Conservation (phyloP, 257 asterid species). For the Fraxinus excelsior region DNA sequence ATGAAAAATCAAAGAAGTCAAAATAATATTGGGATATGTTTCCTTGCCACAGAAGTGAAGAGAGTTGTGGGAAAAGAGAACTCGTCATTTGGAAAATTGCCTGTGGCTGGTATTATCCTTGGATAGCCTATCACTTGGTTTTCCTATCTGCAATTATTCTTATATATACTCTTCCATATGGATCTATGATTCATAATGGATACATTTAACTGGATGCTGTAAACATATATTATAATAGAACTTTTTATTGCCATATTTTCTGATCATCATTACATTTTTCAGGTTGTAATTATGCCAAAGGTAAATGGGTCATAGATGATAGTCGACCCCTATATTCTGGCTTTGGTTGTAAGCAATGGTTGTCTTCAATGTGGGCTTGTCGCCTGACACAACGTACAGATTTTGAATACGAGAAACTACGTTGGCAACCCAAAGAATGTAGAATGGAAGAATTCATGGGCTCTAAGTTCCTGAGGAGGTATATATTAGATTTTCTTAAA, state of each 20-base stretch:
- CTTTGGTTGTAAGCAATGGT: conserved; percentile 82
- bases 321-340: conserved; percentile 81
- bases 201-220: conserved; percentile 15
- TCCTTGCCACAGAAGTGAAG: background rate
- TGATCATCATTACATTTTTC: conserved; percentile 33
- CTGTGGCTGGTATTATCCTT: background rate
- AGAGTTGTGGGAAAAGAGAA: conserved; percentile 14
- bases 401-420: conserved; percentile 81
- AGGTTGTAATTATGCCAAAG: conserved; percentile 78
- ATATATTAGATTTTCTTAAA: conserved; percentile 23
- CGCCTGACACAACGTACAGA: conserved; percentile 85
- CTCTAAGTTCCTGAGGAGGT: conserved; percentile 71
- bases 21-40: conserved; percentile 1
- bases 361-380: conserved; percentile 97
- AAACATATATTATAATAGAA: background rate
- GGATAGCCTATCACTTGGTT: conserved; percentile 16
- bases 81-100: background rate
- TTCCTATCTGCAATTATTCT: background rate
- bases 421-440: conserved; percentile 81
- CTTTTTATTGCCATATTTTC: background rate
- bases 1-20: conserved; percentile 14
- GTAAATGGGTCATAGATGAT: conserved; percentile 78
- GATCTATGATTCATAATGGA: background rate
- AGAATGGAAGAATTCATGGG: conserved; percentile 72
- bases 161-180: background rate